Percentiles rank a stretch among this genome's conserved stretches.
Evolutionary conservation across 192 early-diverging fungal genomes (phyloP).

Genomic region (Backusella circina): DNA sequence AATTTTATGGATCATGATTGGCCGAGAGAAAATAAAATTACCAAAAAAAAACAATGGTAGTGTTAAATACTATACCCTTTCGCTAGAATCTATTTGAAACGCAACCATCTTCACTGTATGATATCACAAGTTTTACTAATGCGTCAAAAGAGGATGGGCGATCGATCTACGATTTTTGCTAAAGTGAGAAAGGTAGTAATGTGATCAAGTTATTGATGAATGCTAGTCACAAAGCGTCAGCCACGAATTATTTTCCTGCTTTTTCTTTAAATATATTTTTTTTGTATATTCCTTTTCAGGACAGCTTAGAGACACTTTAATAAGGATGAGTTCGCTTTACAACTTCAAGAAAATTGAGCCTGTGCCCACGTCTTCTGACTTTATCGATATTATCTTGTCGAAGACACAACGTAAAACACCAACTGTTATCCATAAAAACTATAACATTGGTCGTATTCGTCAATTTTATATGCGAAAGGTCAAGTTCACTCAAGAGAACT

Average conservation of each 20-base stretch:
- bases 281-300: slow-evolving; percentile 1
- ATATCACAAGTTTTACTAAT: not conserved
- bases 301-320: not conserved
- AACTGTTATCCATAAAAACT: slow-evolving; percentile 94
- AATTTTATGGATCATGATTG: too few relatives aligned
- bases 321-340: slow-evolving; percentile 62
- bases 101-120: not conserved
- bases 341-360: slow-evolving; percentile 98
- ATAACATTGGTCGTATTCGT: slow-evolving; percentile 95
- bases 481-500: slow-evolving; percentile 96
- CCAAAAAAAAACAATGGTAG: too few relatives aligned
- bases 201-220: not conserved
- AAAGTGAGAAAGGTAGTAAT: not conserved
- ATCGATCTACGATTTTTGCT: not conserved
- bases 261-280: not conserved
- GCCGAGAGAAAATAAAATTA: too few relatives aligned
- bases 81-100: not conserved
- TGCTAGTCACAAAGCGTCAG: not conserved
- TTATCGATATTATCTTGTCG: slow-evolving; percentile 96
- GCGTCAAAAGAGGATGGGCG: not conserved
- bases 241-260: not conserved
- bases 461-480: slow-evolving; percentile 99
- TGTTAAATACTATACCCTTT: not conserved
- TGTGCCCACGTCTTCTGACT: slow-evolving; percentile 87
- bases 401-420: slow-evolving; percentile 99